Conservation (phyloP, 441 rosid species). For the Gossypium davidsonii region DNA sequence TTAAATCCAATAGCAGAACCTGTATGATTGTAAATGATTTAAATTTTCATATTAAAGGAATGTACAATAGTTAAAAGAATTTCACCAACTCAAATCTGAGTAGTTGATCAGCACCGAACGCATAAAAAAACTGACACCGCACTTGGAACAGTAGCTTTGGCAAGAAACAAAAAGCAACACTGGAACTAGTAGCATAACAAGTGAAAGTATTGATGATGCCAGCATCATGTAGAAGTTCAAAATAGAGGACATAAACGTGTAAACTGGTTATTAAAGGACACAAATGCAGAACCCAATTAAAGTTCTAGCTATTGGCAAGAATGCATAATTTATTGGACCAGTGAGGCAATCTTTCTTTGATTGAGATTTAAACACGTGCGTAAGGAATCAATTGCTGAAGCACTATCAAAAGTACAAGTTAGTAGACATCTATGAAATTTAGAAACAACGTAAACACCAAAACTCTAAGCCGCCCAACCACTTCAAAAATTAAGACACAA, state of each 20-base stretch:
- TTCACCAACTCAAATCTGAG: not conserved
- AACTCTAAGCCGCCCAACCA: not conserved
- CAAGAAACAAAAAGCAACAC: not conserved
- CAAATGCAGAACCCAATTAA: not conserved
- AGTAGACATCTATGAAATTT: not conserved
- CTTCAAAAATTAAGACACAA: not conserved
- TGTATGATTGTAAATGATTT: conserved; percentile 29
- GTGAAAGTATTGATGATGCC: not conserved
- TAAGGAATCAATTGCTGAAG: too few species aligned
- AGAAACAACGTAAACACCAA: not conserved
- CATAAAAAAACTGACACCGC: not conserved
- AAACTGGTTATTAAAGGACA: conserved; percentile 1
- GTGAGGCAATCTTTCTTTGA: not conserved
- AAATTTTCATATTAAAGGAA: conserved; percentile 13
- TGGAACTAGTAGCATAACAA: not conserved
- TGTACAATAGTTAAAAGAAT: conserved; percentile 10
- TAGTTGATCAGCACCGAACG: conserved; percentile 1
- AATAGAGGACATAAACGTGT: not conserved
- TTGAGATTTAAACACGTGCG: not conserved
- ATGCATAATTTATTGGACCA: not conserved
- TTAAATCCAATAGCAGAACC: conserved; percentile 98
- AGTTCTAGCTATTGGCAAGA: not conserved
- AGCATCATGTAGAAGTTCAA: not conserved
- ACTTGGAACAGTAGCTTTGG: not conserved
- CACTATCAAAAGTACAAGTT: too few species aligned